These are phyloP conservation scores for Neodidymelliopsis sp. DNA, from an alignment of 2,329 filamentous ascomycete species.

Conservation along the genomic window DNA sequence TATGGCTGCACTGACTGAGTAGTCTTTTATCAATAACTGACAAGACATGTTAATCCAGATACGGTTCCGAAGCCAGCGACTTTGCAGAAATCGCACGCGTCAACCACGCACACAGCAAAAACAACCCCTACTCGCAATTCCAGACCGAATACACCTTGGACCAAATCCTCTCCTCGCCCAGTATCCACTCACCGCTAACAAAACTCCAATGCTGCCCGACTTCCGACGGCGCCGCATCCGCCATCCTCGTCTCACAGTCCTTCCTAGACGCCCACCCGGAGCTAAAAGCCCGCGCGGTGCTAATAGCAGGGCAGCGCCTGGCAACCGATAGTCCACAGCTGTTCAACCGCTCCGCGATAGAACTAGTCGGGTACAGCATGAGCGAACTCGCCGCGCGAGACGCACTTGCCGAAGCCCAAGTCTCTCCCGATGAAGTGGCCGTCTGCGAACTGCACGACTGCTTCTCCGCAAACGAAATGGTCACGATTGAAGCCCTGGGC, in stretches of 20 bases:
- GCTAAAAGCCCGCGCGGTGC: constrained; percentile 80
- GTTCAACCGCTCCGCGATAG: constrained; percentile 82
- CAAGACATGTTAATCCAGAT: constrained; percentile 57
- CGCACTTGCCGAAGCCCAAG: constrained; percentile 77
- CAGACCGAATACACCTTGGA: constrained; percentile 88
- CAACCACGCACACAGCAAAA: constrained; percentile 89
- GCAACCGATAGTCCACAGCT: constrained; percentile 83
- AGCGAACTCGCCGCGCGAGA: constrained; percentile 70
- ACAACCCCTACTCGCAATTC: constrained; percentile 99
- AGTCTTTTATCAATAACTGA: neutral
- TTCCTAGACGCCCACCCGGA: constrained; percentile 88
- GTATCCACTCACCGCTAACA: constrained; percentile 86
- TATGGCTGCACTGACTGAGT: too few relatives aligned
- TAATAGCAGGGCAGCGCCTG: constrained; percentile 86
- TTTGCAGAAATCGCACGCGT: constrained; percentile 94
- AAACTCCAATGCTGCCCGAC: constrained; percentile 99
- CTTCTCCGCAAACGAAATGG: constrained; percentile 95
- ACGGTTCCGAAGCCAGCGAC: constrained; percentile 82
- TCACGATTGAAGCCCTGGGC: constrained; percentile 85
- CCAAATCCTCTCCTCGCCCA: constrained; percentile 76
- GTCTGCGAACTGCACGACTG: constrained; percentile 97
- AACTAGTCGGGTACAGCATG: constrained; percentile 91
- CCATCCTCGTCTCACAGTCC: constrained; percentile 84
- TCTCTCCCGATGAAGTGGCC: constrained; percentile 71
- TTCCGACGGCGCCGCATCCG: constrained; percentile 88